phyloP scores from a whole-genome alignment of 2,329 filamentous ascomycete genomes.

The Penicillium aurantiogriseum region DNA sequence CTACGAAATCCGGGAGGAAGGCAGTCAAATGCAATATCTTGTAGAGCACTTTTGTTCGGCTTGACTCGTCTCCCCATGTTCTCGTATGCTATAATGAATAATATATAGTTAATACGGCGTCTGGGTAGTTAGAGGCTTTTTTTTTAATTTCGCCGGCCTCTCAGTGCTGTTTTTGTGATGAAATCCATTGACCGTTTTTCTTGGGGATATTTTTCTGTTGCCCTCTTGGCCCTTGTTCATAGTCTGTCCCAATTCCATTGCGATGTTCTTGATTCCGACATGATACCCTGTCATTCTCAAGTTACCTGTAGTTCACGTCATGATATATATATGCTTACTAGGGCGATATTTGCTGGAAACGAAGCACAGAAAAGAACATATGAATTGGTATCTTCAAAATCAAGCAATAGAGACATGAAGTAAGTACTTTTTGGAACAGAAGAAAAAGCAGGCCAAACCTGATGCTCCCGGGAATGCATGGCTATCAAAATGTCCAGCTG shows the following conservation, averaged over 20 bases:
- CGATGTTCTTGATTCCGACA: constrained; percentile 4
- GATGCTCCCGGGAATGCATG: constrained; percentile 2
- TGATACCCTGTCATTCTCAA: not conserved
- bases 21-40: constrained; percentile 45
- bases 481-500: constrained; percentile 3
- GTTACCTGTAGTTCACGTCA: not conserved
- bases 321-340: not conserved
- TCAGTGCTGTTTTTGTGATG: constrained; percentile 23
- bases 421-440: constrained; percentile 12
- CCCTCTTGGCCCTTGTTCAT: constrained; percentile 11
- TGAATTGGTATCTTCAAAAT: constrained; percentile 15
- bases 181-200: constrained; percentile 28
- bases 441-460: constrained; percentile 7
- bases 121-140: constrained; percentile 30
- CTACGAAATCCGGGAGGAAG: constrained; percentile 44
- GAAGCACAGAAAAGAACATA: constrained; percentile 5
- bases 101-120: constrained; percentile 43
- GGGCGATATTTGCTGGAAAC: not conserved
- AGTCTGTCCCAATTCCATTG: constrained; percentile 2
- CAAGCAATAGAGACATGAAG: constrained; percentile 14
- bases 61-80: constrained; percentile 20
- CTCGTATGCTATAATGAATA: constrained; percentile 35
- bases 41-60: constrained; percentile 30
- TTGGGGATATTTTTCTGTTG: constrained; percentile 11
- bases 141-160: constrained; percentile 18